Evolutionary conservation across 257 asterid genomes (phyloP), one percentile per base, ranked within the genome.

Genomic region (Linaria vulgaris): DNA sequence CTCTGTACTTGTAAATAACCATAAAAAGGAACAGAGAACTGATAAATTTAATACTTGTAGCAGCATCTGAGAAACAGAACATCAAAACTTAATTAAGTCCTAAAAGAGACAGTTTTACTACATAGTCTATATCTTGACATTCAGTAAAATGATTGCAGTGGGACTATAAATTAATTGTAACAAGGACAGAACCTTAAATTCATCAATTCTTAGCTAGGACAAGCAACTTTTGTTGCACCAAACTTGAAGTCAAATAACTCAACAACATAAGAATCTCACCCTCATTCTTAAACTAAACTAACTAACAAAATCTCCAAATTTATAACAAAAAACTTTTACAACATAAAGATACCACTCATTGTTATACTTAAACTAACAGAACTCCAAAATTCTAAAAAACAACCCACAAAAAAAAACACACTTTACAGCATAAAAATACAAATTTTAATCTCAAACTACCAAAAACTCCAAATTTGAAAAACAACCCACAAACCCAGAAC

Each of bases 331-430:
- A 46, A 46, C 25, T 48, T 66, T 39, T 38, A 43, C 6, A 31
- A 47, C 22, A 61, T 15, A 11, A 65, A 3, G 25, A 17, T 11
- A 60, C 67, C 31, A 12, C 54, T 64, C 60, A 59, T 38, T 56
- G 63, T 9, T 3, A 17, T 61, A 16, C 49, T 50, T 52, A 71
- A 55, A 66, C 60, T 12, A 69, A 53, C 58, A 8, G 47, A 9
- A n/a, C n/a, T n/a, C n/a, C n/a, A n/a, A n/a, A n/a, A n/a, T n/a
- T 53, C 57, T 45, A 24, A 38, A 27, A 17, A 23, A 39, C 38
- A 63, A 56, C 66, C 66, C 69, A 61, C 53, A 43, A 69, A 45
- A n/a, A n/a, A n/a, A n/a, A n/a, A n/a, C n/a, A n/a, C n/a, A n/a
- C n/a, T 66, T 39, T 38, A 41, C 5, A 27, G 34, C 20, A 60